Percentiles rank a stretch among this genome's conserved stretches.
These are phyloP conservation scores for Blastosporella zonata DNA, from an alignment of 1,284 basidiomycete species.

Conservation along the genomic window DNA sequence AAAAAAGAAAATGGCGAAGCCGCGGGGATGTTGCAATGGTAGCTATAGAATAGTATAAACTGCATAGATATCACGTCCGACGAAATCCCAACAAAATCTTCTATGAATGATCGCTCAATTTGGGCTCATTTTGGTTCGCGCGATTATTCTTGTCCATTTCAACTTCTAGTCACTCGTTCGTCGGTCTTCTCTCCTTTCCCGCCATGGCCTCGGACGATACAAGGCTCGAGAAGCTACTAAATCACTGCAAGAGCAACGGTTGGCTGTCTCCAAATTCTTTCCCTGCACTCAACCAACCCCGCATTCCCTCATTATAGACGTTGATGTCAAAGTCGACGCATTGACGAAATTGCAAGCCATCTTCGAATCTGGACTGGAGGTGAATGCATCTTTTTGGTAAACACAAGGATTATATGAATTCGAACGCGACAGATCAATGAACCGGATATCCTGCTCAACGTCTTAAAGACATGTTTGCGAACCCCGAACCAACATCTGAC, in stretches of 20 bases:
- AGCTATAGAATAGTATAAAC: too few relatives aligned
- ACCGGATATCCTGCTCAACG: slow-evolving; percentile 61
- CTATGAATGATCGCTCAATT: too few relatives aligned
- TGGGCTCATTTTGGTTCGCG: too few relatives aligned
- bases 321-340: slow-evolving; percentile 77
- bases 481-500: slow-evolving; percentile 80
- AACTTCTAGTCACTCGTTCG: not conserved
- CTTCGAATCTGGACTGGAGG: slow-evolving; percentile 69
- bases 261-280: slow-evolving; percentile 20
- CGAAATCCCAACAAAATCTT: too few relatives aligned
- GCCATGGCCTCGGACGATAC: slow-evolving; percentile 51
- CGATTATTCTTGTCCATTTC: slow-evolving; percentile 1
- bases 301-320: slow-evolving; percentile 43
- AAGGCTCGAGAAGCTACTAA: slow-evolving; percentile 58
- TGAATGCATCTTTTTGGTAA: slow-evolving; percentile 28
- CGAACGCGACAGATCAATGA: slow-evolving; percentile 49
- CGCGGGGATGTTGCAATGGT: too few relatives aligned
- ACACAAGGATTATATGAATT: slow-evolving; percentile 2
- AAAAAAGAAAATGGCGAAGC: too few relatives aligned
- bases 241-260: slow-evolving; percentile 71
- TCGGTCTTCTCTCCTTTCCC: slow-evolving; percentile 14
- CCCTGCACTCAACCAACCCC: slow-evolving; percentile 12
- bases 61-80: too few relatives aligned
- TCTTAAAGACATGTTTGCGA: slow-evolving; percentile 73
- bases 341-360: slow-evolving; percentile 70